Conservation (phyloP, 1,284 basidiomycete species). For the Ustilago nuda region DNA sequence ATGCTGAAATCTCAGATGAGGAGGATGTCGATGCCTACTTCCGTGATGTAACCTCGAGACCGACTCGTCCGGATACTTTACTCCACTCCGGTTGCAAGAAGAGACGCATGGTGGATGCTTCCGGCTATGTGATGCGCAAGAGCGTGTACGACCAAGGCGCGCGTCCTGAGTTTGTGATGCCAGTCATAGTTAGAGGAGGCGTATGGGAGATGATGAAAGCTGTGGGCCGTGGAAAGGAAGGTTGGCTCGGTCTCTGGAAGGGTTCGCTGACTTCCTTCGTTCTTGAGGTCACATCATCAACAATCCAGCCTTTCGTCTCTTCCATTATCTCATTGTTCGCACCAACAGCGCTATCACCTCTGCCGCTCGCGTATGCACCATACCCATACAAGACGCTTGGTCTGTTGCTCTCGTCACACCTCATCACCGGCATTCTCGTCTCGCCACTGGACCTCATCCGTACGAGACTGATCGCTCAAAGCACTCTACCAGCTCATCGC, state of each 20-base stretch:
- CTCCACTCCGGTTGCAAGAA: conserved; percentile 52
- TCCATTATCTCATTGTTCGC: conserved; percentile 64
- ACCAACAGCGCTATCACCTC: conserved; percentile 74
- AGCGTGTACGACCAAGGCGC: conserved; percentile 70
- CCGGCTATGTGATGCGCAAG: conserved; percentile 65
- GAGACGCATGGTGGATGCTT: conserved; percentile 72
- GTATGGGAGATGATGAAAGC: conserved; percentile 97
- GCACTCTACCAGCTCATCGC: conserved; percentile 70
- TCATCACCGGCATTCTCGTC: conserved; percentile 78
- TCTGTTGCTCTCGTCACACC: conserved; percentile 79
- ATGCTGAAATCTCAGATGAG: conserved; percentile 67
- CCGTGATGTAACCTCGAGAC: conserved; percentile 69
- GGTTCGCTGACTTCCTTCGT: conserved; percentile 84
- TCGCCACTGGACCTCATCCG: conserved; percentile 81
- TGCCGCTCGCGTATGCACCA: conserved; percentile 73
- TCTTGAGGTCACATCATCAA: conserved; percentile 56
- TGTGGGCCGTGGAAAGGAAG: conserved; percentile 76
- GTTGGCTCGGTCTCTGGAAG: conserved; percentile 67
- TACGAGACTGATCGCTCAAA: conserved; percentile 79
- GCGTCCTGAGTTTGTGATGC: conserved; percentile 84
- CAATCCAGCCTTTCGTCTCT: conserved; percentile 62
- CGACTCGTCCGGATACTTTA: conserved; percentile 25
- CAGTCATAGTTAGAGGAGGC: conserved; percentile 84
- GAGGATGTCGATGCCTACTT: conserved; percentile 74
- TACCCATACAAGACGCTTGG: conserved; percentile 78